These are phyloP conservation scores for Petasospora fabianii DNA, from an alignment of 1,139 yeast genomes.

Conservation along the genomic window DNA sequence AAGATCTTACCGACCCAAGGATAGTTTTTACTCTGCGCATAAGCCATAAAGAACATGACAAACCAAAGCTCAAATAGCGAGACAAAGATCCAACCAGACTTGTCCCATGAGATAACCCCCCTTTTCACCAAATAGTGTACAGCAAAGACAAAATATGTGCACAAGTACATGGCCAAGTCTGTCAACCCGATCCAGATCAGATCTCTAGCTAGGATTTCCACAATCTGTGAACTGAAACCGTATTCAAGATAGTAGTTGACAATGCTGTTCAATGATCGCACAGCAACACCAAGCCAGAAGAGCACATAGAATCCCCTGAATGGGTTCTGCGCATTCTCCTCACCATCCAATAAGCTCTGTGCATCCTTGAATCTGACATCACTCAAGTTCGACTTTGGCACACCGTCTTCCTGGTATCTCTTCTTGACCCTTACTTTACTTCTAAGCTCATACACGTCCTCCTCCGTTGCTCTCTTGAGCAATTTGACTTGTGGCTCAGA, in stretches of 20 bases:
- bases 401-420: conserved; percentile 33
- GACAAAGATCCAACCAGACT: conserved; percentile 59
- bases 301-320: conserved; percentile 66
- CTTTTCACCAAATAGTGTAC: conserved; percentile 50
- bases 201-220: conserved; percentile 49
- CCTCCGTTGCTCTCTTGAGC: conserved; percentile 14
- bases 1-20: conserved; percentile 92
- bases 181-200: conserved; percentile 60
- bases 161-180: conserved; percentile 66
- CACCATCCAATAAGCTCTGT: conserved; percentile 48
- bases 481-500: conserved; percentile 5
- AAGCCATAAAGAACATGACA: conserved; percentile 42
- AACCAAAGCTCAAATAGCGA: conserved; percentile 50
- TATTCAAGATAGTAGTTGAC: conserved; percentile 38
- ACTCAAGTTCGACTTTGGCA: conserved; percentile 37
- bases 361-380: conserved; percentile 43
- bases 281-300: conserved; percentile 63
- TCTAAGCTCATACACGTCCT: conserved; percentile 19
- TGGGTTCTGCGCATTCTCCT: conserved; percentile 25
- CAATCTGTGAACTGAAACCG: conserved; percentile 47
- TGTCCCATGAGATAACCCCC: conserved; percentile 50
- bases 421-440: conserved; percentile 17
- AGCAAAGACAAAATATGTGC: conserved; percentile 52
- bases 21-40: conserved; percentile 49
- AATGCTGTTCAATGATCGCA: conserved; percentile 46